Conservation (phyloP, 768 basidiomycete genomes). For the Xerocomus spinulosus region DNA sequence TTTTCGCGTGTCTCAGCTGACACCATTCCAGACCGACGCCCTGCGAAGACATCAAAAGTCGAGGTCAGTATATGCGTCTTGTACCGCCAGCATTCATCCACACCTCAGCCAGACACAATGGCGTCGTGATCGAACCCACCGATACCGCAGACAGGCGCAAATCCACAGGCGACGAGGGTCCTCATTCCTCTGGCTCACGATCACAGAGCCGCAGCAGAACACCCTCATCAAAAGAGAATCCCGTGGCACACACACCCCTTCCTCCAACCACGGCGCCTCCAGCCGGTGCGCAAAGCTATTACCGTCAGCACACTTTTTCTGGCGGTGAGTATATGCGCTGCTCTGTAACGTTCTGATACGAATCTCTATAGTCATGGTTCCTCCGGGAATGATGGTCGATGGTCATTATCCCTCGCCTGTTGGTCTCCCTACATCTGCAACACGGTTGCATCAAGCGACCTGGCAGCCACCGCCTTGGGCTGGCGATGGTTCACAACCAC, state of each 20-base stretch:
- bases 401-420: conserved; percentile 38
- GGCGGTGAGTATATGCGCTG: conserved; percentile 32
- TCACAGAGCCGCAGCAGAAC: conserved; percentile 51
- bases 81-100: conserved; percentile 1
- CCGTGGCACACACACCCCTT: conserved; percentile 30
- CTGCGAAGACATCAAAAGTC: conserved; percentile 78
- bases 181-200: conserved; percentile 37
- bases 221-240: conserved; percentile 41
- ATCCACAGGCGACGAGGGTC: conserved; percentile 21
- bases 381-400: conserved; percentile 41
- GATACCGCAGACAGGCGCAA: conserved; percentile 20
- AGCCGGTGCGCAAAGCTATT: conserved; percentile 51
- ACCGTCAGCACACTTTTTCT: conserved; percentile 57
- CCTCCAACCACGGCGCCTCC: conserved; percentile 33
- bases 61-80: conserved; percentile 41
- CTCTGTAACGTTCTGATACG: background rate
- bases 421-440: conserved; percentile 51
- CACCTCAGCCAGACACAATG: conserved; percentile 48
- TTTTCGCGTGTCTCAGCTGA: conserved; percentile 15
- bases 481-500: conserved; percentile 35
- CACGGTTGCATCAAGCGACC: conserved; percentile 40
- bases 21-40: conserved; percentile 60
- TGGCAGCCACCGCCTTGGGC: conserved; percentile 38
- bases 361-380: conserved; percentile 36
- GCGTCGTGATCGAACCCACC: conserved; percentile 54